Evolutionary conservation across 257 asterid species (phyloP).

Genomic region (Lycium ferocissimum): DNA sequence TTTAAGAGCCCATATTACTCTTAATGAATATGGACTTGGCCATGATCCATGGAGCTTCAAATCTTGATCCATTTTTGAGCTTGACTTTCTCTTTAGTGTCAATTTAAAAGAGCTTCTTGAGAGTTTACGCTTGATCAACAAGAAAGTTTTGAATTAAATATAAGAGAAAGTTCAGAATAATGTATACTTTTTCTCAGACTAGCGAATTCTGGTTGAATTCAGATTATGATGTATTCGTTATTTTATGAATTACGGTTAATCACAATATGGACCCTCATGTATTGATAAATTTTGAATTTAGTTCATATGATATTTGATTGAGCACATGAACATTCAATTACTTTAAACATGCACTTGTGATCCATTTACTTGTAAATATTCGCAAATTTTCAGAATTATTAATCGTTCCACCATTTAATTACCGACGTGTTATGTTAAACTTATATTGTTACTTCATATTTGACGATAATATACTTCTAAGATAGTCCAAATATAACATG

Average conservation of each 20-base stretch:
- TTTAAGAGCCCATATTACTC: slow-evolving; percentile 36
- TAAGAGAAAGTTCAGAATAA: not conserved
- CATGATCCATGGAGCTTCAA: slow-evolving; percentile 33
- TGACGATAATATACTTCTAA: too few species aligned
- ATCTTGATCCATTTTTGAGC: slow-evolving; percentile 19
- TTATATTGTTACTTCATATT: too few species aligned
- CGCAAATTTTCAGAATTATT: too few species aligned
- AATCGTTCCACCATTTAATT: too few species aligned
- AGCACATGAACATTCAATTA: too few species aligned
- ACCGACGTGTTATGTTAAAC: too few species aligned
- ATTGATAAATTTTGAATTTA: too few species aligned
- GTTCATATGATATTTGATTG: too few species aligned
- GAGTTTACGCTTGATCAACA: slow-evolving; percentile 19
- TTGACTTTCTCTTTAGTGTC: not conserved
- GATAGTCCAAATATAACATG: too few species aligned
- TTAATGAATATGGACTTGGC: slow-evolving; percentile 29
- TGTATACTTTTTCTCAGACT: not conserved
- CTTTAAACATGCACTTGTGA: too few species aligned
- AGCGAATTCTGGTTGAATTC: not conserved
- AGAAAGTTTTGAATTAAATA: not conserved
- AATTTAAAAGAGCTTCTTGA: not conserved
- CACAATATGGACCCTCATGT: too few species aligned
- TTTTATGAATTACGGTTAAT: not conserved
- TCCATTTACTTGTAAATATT: too few species aligned
- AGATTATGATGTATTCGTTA: not conserved